Base-by-base conservation (phyloP, 257 asterid species). In the Nemophila menziesii region DNA sequence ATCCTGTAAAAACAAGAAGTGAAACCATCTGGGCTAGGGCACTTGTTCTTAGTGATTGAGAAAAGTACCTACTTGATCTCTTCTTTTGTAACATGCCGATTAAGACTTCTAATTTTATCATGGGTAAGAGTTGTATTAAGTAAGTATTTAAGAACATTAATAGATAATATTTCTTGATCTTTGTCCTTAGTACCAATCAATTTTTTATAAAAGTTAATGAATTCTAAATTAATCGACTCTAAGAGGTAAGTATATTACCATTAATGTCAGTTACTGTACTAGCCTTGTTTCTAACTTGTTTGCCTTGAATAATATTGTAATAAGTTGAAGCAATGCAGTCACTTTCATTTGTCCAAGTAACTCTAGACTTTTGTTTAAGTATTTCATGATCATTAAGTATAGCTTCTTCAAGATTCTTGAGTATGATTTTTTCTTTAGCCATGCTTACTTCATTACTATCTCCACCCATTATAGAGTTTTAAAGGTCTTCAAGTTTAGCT, bases 321-420 rank as follows among this genome's bases (percentile, higher is more conserved):
- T 5, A 36, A 15, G 2, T 5, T 4, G 5, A 2, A 2, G 40
- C n/a, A 36, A 5, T 36, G 3, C 14, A 10, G 16, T 36, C 40
- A 36, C 40, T 15, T 15, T 36, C 40, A 7, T 9, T 3, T 5
- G 3, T 4, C 40, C 40, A 36, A 3, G 22, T 47, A 39, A 8
- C 47, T 51, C 48, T 22, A 40, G 57, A 23, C 43, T 23, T 16
- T 24, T 24, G 33, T 24, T 24, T 24, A 24, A 24, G 33, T 4
- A 24, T 24, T 9, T 24, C n/a, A n/a, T n/a, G n/a, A n/a, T n/a
- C n/a, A n/a, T n/a, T n/a, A n/a, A n/a, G n/a, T n/a, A n/a, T n/a
- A n/a, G n/a, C n/a, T n/a, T n/a, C n/a, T n/a, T n/a, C n/a, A n/a
- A n/a, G n/a, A n/a, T n/a, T n/a, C n/a, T n/a, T n/a, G n/a, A n/a